These are phyloP conservation scores for Podaxis pistillaris DNA, from an alignment of 768 basidiomycete genomes.

Conservation along the genomic window DNA sequence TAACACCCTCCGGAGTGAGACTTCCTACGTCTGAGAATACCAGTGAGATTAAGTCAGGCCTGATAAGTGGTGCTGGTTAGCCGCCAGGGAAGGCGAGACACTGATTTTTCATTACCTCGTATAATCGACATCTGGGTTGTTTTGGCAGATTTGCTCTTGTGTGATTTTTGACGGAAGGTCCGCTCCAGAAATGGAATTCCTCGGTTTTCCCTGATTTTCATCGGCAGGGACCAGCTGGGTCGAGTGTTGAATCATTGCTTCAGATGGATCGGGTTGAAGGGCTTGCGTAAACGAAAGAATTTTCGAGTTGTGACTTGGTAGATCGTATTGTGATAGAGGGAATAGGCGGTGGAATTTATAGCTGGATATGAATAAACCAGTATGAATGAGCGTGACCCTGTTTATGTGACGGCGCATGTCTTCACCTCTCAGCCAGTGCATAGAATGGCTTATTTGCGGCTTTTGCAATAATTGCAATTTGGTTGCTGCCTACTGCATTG, in stretches of 20 bases:
- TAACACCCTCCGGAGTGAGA: slow-evolving; percentile 89
- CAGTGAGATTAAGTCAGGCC: slow-evolving; percentile 90
- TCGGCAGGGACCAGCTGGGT: slow-evolving; percentile 1
- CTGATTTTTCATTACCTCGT: slow-evolving; percentile 56
- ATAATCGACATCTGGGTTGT: slow-evolving; percentile 91
- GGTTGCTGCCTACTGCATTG: slow-evolving; percentile 93
- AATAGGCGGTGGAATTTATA: slow-evolving; percentile 98
- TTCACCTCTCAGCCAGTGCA: slow-evolving; percentile 86
- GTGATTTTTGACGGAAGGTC: slow-evolving; percentile 55
- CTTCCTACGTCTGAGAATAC: slow-evolving; percentile 95
- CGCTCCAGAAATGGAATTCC: slow-evolving; percentile 20
- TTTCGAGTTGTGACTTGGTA: slow-evolving; percentile 76
- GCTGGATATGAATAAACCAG: slow-evolving; percentile 40
- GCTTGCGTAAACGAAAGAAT: slow-evolving; percentile 68
- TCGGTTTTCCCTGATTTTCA: not conserved
- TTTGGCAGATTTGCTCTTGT: slow-evolving; percentile 76
- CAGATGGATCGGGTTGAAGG: slow-evolving; percentile 22
- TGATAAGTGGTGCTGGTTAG: slow-evolving; percentile 27
- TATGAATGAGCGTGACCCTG: slow-evolving; percentile 20
- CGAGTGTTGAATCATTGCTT: not conserved
- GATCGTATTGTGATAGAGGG: slow-evolving; percentile 87
- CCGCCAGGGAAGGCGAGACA: slow-evolving; percentile 6
- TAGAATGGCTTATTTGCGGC: slow-evolving; percentile 95
- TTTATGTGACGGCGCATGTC: slow-evolving; percentile 20
- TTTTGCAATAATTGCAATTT: slow-evolving; percentile 95